A percentile compares a stretch with the other conserved stretches of the same genome.
phyloP scores from a whole-genome alignment of 164 flowering plant species.

The Berberis thunbergii region DNA sequence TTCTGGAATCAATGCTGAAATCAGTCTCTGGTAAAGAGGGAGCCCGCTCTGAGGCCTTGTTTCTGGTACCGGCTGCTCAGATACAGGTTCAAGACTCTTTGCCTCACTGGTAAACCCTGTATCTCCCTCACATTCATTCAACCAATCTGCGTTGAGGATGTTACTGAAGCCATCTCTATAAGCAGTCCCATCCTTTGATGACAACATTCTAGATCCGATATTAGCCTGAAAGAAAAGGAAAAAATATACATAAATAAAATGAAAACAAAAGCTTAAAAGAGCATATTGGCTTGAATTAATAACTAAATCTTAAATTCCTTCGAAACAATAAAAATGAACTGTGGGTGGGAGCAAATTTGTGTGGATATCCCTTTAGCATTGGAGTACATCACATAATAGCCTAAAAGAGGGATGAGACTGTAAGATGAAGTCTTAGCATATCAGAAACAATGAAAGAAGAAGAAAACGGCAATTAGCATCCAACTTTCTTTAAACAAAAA shows the following conservation, averaged over 20 bases:
- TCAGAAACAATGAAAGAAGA: too few relatives aligned
- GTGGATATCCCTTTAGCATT: too few relatives aligned
- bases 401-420: too few relatives aligned
- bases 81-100: constrained; percentile 13
- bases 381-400: too few relatives aligned
- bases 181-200: constrained; percentile 16
- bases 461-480: too few relatives aligned
- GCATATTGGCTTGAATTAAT: neutral
- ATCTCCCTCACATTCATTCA: constrained; percentile 22
- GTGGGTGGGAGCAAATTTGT: too few relatives aligned
- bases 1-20: constrained; percentile 68
- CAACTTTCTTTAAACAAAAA: too few relatives aligned
- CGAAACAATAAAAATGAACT: too few relatives aligned
- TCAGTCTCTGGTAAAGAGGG: constrained; percentile 56
- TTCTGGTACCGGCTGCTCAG: constrained; percentile 24
- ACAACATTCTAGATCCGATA: constrained; percentile 16
- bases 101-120: constrained; percentile 13
- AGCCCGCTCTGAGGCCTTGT: constrained; percentile 14
- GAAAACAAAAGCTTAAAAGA: neutral
- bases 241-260: constrained; percentile 1
- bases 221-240: constrained; percentile 27
- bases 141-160: constrained; percentile 26
- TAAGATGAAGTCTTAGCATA: too few relatives aligned
- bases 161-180: constrained; percentile 19
- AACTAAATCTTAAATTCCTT: too few relatives aligned